A percentile compares a stretch with the other conserved stretches of the same genome.
Evolutionary conservation across 2,329 filamentous ascomycete genomes (phyloP).

Genomic region (Fusarium sp.): DNA sequence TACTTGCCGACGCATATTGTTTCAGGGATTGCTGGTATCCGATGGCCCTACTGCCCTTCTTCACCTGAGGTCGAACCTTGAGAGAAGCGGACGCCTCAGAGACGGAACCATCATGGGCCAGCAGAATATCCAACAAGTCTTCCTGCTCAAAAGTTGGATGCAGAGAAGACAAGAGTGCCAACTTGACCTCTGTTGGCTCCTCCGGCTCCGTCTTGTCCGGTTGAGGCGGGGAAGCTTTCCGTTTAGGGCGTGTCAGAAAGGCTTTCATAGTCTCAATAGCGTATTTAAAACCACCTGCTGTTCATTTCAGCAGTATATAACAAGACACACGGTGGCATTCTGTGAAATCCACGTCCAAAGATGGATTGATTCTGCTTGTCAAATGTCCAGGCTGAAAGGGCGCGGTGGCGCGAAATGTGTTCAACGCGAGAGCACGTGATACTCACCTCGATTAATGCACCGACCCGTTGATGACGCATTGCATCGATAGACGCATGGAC

Average conservation of each 20-base stretch:
- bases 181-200: slow-evolving; percentile 89
- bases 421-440: slow-evolving; percentile 46
- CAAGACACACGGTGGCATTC: not conserved
- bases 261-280: slow-evolving; percentile 62
- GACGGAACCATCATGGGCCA: slow-evolving; percentile 83
- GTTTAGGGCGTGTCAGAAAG: slow-evolving; percentile 67
- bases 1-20: slow-evolving; percentile 54
- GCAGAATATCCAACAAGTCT: slow-evolving; percentile 79
- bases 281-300: not conserved
- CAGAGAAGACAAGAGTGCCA: slow-evolving; percentile 85
- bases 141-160: slow-evolving; percentile 73
- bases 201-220: slow-evolving; percentile 59
- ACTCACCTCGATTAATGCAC: slow-evolving; percentile 30
- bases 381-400: slow-evolving; percentile 12
- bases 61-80: slow-evolving; percentile 43
- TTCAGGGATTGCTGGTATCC: slow-evolving; percentile 74
- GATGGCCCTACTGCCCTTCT: slow-evolving; percentile 51
- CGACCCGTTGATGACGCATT: slow-evolving; percentile 21
- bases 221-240: slow-evolving; percentile 52
- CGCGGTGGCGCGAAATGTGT: slow-evolving; percentile 18
- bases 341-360: not conserved
- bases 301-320: not conserved
- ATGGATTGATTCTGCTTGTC: not conserved
- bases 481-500: slow-evolving; percentile 32
- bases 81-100: slow-evolving; percentile 71